Evolutionary conservation across 2,329 filamentous ascomycete genomes (phyloP), one percentile per base, ranked within the genome.

Genomic region (Huntiella moniliformis): DNA sequence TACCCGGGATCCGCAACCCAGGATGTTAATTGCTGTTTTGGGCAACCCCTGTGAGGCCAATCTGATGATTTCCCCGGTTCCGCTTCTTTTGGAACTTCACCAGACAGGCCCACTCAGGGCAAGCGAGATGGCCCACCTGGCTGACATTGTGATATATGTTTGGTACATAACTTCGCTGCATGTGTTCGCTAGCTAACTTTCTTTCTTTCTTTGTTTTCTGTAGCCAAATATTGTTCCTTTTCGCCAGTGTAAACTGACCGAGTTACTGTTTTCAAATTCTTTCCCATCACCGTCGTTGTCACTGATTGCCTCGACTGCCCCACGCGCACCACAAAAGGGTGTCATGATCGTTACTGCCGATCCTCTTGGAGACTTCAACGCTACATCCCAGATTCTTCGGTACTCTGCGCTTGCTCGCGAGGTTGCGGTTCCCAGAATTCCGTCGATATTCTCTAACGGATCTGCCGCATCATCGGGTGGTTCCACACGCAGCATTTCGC

Each of bases 261-360:
- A 91, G 58, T 67, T 91, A 5, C 67, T 91, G 7, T 88, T 91
- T 59, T 85, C 82, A n/a, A 88, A 88, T 58, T 94, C 74, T 15
- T 96, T 79, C 65, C 86, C 71, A 51, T 82, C 79, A 0, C 58
- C 70, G n/a, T 61, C 67, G 34, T 64, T 70, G 48, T 57, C 65
- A 4, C 52, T 60, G 1, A 54, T 61, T 12, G 57, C 64, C 45
- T 50, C 58, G 1, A 50, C 67, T 53, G 66, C 70, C 11, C 45
- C 45, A 13, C 74, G 78, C 12, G 74, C 77, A 51, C 82, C 85
- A 0, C 91, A 96, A 58, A 87, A 82, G 56, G 87, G 80, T 1
- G 77, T 93, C 55, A 96, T 98, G 87, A 82, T 98, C 47, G 88
- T 96, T 12, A 94, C 88, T 0, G 91, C 88, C 3, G 88, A 98